Evolutionary conservation across 2,329 filamentous ascomycete species (phyloP).

Genomic region (Acrocalymma vagum): DNA sequence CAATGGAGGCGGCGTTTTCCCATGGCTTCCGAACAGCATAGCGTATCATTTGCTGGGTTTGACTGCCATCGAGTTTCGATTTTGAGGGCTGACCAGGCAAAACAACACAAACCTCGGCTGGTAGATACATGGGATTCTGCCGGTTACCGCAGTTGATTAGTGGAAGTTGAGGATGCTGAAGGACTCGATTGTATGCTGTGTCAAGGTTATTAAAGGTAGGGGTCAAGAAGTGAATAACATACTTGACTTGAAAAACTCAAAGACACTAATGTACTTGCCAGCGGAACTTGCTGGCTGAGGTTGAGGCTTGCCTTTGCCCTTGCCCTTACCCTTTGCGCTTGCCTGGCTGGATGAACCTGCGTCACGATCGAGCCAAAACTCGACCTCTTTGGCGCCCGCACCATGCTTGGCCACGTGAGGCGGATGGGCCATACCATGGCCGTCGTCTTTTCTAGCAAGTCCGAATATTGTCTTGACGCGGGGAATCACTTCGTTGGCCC

Average conservation of each 20-base stretch:
- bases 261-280: conserved; percentile 28
- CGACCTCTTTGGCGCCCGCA: conserved; percentile 28
- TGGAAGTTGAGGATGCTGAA: conserved; percentile 21
- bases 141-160: conserved; percentile 33
- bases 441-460: conserved; percentile 49
- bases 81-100: conserved; percentile 30
- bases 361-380: conserved; percentile 28
- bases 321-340: conserved; percentile 18
- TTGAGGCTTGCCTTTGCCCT: conserved; percentile 12
- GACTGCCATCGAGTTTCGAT: conserved; percentile 24
- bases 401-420: conserved; percentile 20
- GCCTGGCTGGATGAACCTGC: conserved; percentile 1
- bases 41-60: conserved; percentile 37
- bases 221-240: not conserved
- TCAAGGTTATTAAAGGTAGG: not conserved
- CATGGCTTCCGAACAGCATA: conserved; percentile 34
- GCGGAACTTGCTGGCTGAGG: conserved; percentile 7
- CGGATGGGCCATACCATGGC: conserved; percentile 26
- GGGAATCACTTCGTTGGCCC: conserved; percentile 37
- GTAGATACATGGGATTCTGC: conserved; percentile 33
- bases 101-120: conserved; percentile 33
- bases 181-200: conserved; percentile 18
- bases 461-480: conserved; percentile 50
- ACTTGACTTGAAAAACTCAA: conserved; percentile 26
- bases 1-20: conserved; percentile 30